Base-by-base conservation (phyloP, 1,284 basidiomycete genomes). In the Spongispora temasekensis region DNA sequence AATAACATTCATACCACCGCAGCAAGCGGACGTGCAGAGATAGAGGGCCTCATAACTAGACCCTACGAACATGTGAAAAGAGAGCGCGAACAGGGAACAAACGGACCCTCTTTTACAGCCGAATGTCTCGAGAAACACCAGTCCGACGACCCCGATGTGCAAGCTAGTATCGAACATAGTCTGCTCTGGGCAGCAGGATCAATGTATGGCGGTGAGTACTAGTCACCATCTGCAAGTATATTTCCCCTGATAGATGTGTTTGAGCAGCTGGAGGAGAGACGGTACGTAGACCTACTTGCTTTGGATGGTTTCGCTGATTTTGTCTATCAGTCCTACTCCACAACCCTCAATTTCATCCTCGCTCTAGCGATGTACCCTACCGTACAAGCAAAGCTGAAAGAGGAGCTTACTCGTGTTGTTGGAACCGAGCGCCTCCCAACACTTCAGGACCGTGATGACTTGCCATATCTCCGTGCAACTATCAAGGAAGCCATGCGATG, bases 391-490 rank as follows among this genome's bases (percentile, higher is more conserved):
- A 59, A 59, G n/a, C 63, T 75, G 7, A 63, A 67, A 35, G 55
- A 65, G n/a, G 65, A 67, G 13, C 55, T 67, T 64, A 27, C 25
- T 5, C 28, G 56, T 10, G 72, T 62, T 13, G 55, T 64, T 27
- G 63, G 73, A n/a, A 59, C 40, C 1, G 68, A 72, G 1, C 64
- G 73, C 32, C 61, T 75, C 19, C 76, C 76, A 8, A 58, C 53
- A 10, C 64, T 76, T 32, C 55, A 61, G 6, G 76, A 77, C 62
- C 65, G 67, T n/a, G 65, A 68, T 40, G 57, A 61, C 9, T 55
- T 77, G 28, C 75, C 71, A 3, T 77, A 77, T 50, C 62, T 74
- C 12, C 66, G 71, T 44, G 74, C 74, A 4, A 48, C 71, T 7
- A 61, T 75, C 34, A 69, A 64, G 13, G 76, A 76, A 60, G 64